Base-by-base conservation (phyloP, 768 basidiomycete species). In the Omphalotus guepiniiformis region DNA sequence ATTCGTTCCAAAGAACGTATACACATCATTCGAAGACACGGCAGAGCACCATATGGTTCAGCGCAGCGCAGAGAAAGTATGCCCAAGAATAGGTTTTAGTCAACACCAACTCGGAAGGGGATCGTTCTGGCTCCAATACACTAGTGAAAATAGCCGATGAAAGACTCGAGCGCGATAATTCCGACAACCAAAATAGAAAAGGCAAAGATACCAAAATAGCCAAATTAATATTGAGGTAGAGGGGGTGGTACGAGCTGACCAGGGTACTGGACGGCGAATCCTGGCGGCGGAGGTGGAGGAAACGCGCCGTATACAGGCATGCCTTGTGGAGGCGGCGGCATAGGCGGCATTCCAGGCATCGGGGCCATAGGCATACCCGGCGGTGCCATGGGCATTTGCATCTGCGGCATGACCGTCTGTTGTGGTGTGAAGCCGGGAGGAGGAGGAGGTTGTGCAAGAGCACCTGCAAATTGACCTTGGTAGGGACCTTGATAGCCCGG, bases 401-500 rank as follows among this genome's bases (percentile, higher is more conserved):
- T 65, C 62, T 65, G 69, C 30, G 79, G 78, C 53, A 83, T 68
- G 32, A 85, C 72, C 4, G 83, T 81, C 59, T 85, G 83, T 56
- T 86, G 85, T 16, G 80, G 79, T 0, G 82, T 77, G 49, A 90
- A 90, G 8, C 88, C 89, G 41, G 85, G 80, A 0, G 89, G 88
- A 0, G 90, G 88, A 2, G 87, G 83, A 0, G 88, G 87, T 40
- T 79, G 83, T 3, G 91, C 88, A 47, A 96, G 75, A 13, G 78
- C 85, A 30, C 93, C 93, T 8, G 93, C 93, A 60, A 93, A 95
- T 67, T 94, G 93, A n/a, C 93, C 93, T 69, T 88, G 83, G 58
- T 89, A 88, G 1, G 82, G 84, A 13, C 81, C 85, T 56, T 82
- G 82, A 58, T 78, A 89, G 1, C 83, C 85, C 26, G 83, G 78